phyloP scores from a whole-genome alignment of 2,329 filamentous ascomycete genomes.

The Phialocephala sp. region DNA sequence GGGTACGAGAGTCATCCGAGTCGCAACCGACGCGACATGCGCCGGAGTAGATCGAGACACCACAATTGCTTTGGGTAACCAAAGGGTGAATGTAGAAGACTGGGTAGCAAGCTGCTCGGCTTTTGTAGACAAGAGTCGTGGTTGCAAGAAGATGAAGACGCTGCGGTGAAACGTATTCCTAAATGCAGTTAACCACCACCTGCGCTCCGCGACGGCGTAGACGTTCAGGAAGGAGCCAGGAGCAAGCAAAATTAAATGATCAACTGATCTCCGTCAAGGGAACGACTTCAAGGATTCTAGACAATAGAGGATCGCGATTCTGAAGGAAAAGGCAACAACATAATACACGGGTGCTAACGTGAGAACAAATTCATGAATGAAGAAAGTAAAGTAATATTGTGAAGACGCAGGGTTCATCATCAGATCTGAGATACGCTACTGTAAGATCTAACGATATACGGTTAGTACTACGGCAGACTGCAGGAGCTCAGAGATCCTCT shows the following conservation, averaged over 20 bases:
- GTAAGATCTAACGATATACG: background rate
- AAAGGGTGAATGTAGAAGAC: background rate
- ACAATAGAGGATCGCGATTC: slow-evolving; percentile 9
- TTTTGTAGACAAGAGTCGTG: slow-evolving; percentile 5
- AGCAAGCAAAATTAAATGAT: slow-evolving; percentile 17
- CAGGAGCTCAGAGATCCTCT: slow-evolving; percentile 1
- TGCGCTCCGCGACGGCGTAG: background rate
- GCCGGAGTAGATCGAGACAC: background rate
- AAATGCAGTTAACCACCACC: slow-evolving; percentile 21
- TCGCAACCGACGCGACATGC: background rate
- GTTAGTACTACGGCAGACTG: slow-evolving; percentile 9
- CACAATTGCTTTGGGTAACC: background rate
- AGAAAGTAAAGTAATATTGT: slow-evolving; percentile 4
- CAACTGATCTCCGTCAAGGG: slow-evolving; percentile 18
- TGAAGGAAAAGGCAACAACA: slow-evolving; percentile 12
- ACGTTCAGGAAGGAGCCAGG: background rate
- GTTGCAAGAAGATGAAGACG: slow-evolving; percentile 15
- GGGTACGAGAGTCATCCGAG: background rate
- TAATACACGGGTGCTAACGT: slow-evolving; percentile 17
- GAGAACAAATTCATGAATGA: slow-evolving; percentile 17
- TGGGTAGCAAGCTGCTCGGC: background rate
- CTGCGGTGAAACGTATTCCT: slow-evolving; percentile 28
- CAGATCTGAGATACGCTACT: background rate
- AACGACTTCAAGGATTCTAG: slow-evolving; percentile 20
- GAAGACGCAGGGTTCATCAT: background rate